Base-by-base conservation (phyloP, 768 basidiomycete genomes). In the Pholiota microspora region DNA sequence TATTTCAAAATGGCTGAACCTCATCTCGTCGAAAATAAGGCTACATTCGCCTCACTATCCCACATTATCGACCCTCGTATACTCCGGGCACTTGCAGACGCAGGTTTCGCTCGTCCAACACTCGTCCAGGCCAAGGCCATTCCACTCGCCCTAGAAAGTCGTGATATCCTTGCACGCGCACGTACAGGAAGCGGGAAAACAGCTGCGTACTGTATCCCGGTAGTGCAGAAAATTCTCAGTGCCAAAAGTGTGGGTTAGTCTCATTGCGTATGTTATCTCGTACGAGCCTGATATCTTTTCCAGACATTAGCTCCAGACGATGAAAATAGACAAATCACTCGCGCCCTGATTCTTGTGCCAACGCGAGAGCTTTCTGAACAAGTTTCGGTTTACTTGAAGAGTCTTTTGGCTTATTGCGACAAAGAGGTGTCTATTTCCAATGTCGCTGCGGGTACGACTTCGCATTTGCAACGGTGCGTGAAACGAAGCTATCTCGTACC, bases 181-280 rank as follows among this genome's bases (percentile, higher is more conserved):
- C 82, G 92, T 28, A 99, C 97, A 2, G 97, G 97, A 15, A 94
- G 92, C 54, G 97, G 97, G 23, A 99, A 99, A 75, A 99, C 97
- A 0, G 92, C 90, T 3, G 94, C 97, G 2, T 99, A 99, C 68
- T 92, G 91, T 62, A 79, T 98, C 8, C 97, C 97, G 0, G 73
- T 95, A 23, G 76, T 92, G 0, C 94, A 98, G 68, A 95, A 93
- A 69, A 85, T 98, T 21, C 65, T 98, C 51, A 82, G 77, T 57
- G 80, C 82, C 2, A 95, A 94, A 81, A 77, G 74, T 67, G 93
- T 93, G 69, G 70, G 87, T 79, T 55, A 62, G 62, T 65, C 63
- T 59, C 46, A 32, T 45, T 49, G 13, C 44, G 24, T 5, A 18
- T 46, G 1, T 23, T 50, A 32, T 18, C 9, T 45, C 38, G 24